phyloP scores from a whole-genome alignment of 1,139 yeast genomes.

The Yamadazyma friedrichii region DNA sequence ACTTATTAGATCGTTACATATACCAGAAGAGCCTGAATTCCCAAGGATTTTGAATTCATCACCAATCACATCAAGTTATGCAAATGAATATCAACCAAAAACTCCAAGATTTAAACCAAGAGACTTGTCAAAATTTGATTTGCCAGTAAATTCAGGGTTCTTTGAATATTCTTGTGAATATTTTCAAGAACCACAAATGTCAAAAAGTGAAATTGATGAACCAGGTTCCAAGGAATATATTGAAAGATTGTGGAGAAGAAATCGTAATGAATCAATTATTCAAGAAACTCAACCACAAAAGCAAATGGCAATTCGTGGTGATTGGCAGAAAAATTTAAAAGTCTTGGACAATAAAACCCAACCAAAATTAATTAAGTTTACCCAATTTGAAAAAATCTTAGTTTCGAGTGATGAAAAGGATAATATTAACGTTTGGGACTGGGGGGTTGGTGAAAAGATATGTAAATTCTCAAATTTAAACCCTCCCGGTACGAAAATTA shows the following conservation, averaged over 20 bases:
- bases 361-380: slow-evolving; percentile 74
- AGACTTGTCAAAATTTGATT: slow-evolving; percentile 35
- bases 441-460: slow-evolving; percentile 60
- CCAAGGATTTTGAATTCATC: slow-evolving; percentile 37
- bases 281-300: slow-evolving; percentile 90
- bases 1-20: slow-evolving; percentile 42
- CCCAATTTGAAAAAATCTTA: slow-evolving; percentile 87
- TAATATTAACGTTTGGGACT: slow-evolving; percentile 84
- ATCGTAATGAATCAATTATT: slow-evolving; percentile 82
- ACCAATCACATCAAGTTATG: slow-evolving; percentile 48
- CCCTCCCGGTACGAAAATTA: slow-evolving; percentile 83
- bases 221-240: slow-evolving; percentile 90
- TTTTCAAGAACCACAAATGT: slow-evolving; percentile 96
- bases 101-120: slow-evolving; percentile 52
- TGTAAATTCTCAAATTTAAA: slow-evolving; percentile 79
- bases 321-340: slow-evolving; percentile 72
- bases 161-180: slow-evolving; percentile 89
- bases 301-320: slow-evolving; percentile 76
- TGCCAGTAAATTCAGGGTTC: slow-evolving; percentile 72
- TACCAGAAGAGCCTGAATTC: slow-evolving; percentile 42
- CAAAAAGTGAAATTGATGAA: slow-evolving; percentile 81
- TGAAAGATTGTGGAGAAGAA: slow-evolving; percentile 83
- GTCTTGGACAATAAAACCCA: slow-evolving; percentile 73
- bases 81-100: slow-evolving; percentile 48
- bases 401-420: slow-evolving; percentile 85